Evolutionary conservation across 352 stramenopile genomes (phyloP).

Genomic region (Phytophthora sojae): DNA sequence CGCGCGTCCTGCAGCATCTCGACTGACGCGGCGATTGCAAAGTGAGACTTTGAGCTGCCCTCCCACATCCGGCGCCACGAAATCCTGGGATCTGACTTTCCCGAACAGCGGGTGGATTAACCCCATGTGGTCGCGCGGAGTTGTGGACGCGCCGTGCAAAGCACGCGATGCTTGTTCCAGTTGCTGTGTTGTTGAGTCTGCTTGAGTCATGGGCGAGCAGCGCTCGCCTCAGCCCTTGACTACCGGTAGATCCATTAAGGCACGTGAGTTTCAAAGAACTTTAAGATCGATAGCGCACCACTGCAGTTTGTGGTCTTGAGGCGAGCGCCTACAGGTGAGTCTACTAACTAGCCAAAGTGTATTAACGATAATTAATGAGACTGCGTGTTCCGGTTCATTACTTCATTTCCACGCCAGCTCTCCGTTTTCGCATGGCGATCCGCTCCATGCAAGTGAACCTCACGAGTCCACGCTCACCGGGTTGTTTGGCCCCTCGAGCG

Average conservation of each 20-base stretch:
- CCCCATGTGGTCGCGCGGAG: background rate
- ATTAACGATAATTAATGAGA: slow-evolving; percentile 1
- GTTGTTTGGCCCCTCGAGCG: slow-evolving; percentile 19
- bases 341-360: background rate
- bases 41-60: background rate
- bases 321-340: too few species aligned
- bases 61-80: background rate
- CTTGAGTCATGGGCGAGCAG: too few species aligned
- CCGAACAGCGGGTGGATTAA: background rate
- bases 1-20: slow-evolving; percentile 15
- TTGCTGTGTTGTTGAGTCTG: background rate
- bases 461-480: background rate
- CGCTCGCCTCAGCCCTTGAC: too few species aligned
- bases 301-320: too few species aligned
- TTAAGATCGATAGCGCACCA: too few species aligned
- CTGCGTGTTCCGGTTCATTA: slow-evolving; percentile 3
- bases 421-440: slow-evolving; percentile 20
- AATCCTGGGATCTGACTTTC: background rate
- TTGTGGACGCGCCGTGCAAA: background rate
- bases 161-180: background rate
- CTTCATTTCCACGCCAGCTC: slow-evolving; percentile 2
- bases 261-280: too few species aligned
- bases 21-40: background rate
- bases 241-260: too few species aligned
- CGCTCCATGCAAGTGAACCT: slow-evolving; percentile 26